Evolutionary conservation across 2,329 filamentous ascomycete genomes (phyloP).

Genomic region (Alternaria gaisen): DNA sequence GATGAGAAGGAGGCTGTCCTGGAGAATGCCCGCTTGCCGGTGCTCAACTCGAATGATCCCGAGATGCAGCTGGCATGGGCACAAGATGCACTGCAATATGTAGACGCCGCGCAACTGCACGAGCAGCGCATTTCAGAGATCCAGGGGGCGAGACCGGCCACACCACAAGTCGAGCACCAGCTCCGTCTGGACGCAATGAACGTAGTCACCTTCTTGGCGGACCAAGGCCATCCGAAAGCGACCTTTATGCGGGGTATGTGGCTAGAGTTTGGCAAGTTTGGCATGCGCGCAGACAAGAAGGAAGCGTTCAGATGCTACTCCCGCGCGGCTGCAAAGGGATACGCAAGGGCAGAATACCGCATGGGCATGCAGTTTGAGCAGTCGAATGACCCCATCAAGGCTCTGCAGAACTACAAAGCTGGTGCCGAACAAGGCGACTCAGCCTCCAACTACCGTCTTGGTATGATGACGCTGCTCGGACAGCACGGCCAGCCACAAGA

Average conservation of each 20-base stretch:
- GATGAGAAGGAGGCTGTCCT: constrained; percentile 92
- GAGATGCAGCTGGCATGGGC: constrained; percentile 98
- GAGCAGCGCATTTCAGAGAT: constrained; percentile 71
- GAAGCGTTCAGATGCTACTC: constrained; percentile 91
- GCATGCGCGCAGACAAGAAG: constrained; percentile 87
- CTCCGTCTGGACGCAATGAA: constrained; percentile 88
- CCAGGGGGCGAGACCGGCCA: constrained; percentile 72
- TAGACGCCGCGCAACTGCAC: constrained; percentile 83
- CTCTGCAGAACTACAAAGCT: constrained; percentile 86
- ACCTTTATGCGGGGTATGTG: constrained; percentile 96
- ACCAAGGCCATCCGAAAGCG: constrained; percentile 91
- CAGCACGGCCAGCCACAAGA: constrained; percentile 92
- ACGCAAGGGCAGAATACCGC: constrained; percentile 89
- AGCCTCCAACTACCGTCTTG: constrained; percentile 84
- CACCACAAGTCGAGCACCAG: constrained; percentile 88
- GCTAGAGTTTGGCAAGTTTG: constrained; percentile 98
- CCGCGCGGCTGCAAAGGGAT: constrained; percentile 84
- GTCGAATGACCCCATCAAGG: constrained; percentile 90
- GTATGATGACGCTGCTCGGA: constrained; percentile 96
- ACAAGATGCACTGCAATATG: constrained; percentile 87
- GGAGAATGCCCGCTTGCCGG: constrained; percentile 81
- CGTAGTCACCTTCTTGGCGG: constrained; percentile 87
- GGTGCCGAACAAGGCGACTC: constrained; percentile 85
- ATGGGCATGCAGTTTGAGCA: constrained; percentile 99
- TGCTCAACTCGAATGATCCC: constrained; percentile 92